Percentiles rank a stretch among this genome's conserved stretches.
Conservation (phyloP, 75 land plant species). For the Chamaecyparis obtusa region DNA sequence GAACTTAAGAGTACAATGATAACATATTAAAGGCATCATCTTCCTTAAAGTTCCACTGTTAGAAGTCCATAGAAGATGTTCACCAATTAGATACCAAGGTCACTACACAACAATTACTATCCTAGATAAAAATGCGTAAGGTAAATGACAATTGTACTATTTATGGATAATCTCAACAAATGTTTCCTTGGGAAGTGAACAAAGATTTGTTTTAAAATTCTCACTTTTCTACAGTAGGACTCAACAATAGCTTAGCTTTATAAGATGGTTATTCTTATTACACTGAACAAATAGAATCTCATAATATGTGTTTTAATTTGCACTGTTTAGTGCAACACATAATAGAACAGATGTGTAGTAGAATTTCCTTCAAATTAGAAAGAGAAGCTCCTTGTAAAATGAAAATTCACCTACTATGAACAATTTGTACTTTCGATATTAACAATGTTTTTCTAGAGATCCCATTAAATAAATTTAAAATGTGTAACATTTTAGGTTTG, state of each 20-base stretch:
- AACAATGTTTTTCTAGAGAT: too few relatives aligned
- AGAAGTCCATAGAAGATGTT: neutral
- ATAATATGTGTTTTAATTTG: too few relatives aligned
- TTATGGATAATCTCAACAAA: neutral
- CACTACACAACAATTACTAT: neutral
- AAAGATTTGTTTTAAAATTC: neutral
- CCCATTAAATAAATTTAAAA: too few relatives aligned
- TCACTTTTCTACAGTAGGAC: neutral
- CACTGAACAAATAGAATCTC: neutral
- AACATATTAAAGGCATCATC: neutral
- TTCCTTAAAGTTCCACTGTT: neutral
- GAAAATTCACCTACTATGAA: too few relatives aligned
- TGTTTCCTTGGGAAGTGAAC: neutral
- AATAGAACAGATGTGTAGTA: too few relatives aligned
- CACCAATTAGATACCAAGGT: neutral
- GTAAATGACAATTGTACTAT: neutral
- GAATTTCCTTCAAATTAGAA: too few relatives aligned
- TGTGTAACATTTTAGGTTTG: too few relatives aligned
- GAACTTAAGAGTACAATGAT: neutral
- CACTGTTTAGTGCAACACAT: too few relatives aligned
- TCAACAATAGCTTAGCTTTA: neutral
- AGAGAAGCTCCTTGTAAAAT: too few relatives aligned
- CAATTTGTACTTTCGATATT: too few relatives aligned
- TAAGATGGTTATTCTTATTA: neutral
- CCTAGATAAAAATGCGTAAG: neutral